phyloP scores from a whole-genome alignment of 331 rosid species.

The Rhamnella rubrinervis region DNA sequence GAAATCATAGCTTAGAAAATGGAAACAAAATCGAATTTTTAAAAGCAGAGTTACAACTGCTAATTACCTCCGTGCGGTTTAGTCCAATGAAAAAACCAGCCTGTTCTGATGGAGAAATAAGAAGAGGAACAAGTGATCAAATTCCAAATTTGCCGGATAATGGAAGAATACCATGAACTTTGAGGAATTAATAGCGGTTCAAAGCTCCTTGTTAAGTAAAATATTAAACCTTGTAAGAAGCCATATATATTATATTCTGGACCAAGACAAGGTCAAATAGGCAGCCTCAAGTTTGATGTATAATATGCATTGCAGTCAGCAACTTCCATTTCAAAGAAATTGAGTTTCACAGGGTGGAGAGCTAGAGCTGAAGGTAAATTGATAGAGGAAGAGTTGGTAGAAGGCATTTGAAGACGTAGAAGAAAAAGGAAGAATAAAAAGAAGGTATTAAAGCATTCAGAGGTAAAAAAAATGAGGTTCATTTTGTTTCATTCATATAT shows the following conservation, averaged over 20 bases:
- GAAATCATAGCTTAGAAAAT: no score
- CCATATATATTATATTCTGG: not conserved
- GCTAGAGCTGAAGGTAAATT: not conserved
- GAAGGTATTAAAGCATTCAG: no score
- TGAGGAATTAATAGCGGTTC: not conserved
- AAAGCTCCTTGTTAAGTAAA: not conserved
- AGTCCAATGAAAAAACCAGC: not conserved
- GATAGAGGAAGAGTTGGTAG: not conserved
- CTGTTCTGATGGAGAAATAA: not conserved
- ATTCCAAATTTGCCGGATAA: no score
- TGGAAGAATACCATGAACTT: conserved; percentile 1
- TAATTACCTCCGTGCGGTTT: no score
- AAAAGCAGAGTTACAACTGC: no score
- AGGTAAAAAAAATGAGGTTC: no score
- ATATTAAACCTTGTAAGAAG: not conserved
- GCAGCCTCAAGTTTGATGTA: not conserved
- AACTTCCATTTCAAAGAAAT: conserved; percentile 13
- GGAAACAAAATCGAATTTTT: no score
- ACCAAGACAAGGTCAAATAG: conserved; percentile 25
- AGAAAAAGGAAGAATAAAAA: no score
- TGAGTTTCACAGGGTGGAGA: conserved; percentile 1
- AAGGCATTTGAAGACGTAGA: no score
- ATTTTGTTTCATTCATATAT: conserved; percentile 1
- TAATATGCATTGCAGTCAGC: conserved; percentile 22
- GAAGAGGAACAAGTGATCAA: not conserved